Evolutionary conservation across 2,329 filamentous ascomycete species (phyloP).

Genomic region (Bipolaris victoriae): DNA sequence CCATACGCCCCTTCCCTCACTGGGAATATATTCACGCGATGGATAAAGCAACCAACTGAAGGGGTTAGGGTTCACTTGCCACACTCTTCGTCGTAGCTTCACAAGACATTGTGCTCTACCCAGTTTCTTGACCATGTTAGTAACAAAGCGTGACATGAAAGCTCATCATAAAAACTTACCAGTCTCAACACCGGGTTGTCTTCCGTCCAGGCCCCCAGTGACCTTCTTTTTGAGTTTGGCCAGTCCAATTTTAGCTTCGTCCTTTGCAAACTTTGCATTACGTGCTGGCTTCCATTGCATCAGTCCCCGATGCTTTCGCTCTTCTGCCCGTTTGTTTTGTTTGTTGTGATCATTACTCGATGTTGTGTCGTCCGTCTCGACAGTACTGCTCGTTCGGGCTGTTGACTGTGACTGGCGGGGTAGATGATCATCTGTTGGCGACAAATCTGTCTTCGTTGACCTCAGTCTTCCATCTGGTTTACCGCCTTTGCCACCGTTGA

Average conservation of each 20-base stretch:
- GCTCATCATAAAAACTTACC: conserved; percentile 35
- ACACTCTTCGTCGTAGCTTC: neutral
- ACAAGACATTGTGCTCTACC: conserved; percentile 1
- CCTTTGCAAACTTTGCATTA: conserved; percentile 84
- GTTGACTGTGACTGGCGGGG: conserved; percentile 38
- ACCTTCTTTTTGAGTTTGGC: conserved; percentile 78
- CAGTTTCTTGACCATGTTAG: conserved; percentile 35
- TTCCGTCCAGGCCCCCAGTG: conserved; percentile 72
- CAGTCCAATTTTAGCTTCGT: conserved; percentile 81
- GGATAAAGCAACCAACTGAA: too few relatives aligned
- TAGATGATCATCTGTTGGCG: conserved; percentile 22
- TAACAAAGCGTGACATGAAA: conserved; percentile 9
- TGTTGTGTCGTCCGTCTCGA: conserved; percentile 22
- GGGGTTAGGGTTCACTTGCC: neutral
- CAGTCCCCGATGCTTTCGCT: conserved; percentile 83
- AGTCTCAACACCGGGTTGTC: conserved; percentile 88
- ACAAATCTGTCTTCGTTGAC: conserved; percentile 39
- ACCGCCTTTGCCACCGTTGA: conserved; percentile 28
- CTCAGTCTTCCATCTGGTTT: conserved; percentile 29
- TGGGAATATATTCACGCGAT: neutral
- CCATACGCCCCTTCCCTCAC: neutral
- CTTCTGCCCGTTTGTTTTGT: conserved; percentile 72
- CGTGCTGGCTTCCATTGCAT: conserved; percentile 96
- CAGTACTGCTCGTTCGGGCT: conserved; percentile 35
- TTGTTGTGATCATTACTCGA: conserved; percentile 66